Evolutionary conservation across 495 filamentous ascomycete species (phyloP), one percentile per base, ranked within the genome.

Genomic region (Lasiosphaeria ovina): DNA sequence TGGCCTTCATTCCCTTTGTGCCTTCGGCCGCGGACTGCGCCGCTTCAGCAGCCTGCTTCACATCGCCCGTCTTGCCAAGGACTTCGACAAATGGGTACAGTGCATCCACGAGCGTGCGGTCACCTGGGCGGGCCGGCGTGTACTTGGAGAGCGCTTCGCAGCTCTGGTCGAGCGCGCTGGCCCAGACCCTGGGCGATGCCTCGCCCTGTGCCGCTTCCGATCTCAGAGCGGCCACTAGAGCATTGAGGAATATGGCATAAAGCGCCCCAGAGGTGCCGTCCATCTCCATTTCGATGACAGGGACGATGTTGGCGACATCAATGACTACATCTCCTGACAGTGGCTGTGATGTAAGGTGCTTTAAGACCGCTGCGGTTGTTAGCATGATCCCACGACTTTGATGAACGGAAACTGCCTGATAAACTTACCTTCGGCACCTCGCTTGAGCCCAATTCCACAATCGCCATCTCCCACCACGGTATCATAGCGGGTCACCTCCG

Each of bases 401-500:
- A 17, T n/a, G 33, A 0, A 8, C 44, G 12, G 34, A 51, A 48
- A 32, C 38, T 3, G 14, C 34, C 6, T 47, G 12, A 72, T 24
- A 24, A 24, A 2, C 81, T 68, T 66, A 86, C 85, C 80, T 80
- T 97, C 91, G 36, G 94, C 94, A 31, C 94, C 94, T 55, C 92
- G 84, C 77, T 91, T 91, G 44, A 98, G 78, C 0, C 92, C 92
- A 35, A 92, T 87, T 1, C 94, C 94, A 72, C 94, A 98, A 76
- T 98, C 94, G 47, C 94, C 94, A 71, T 98, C 94, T 52, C 94
- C 94, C 53, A 97, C 92, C 33, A 96, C 83, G 1, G 91, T 95
- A 69, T 98, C 94, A 70, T 87, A 97, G 57, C 81, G 86, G 7
- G 95, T 97, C 34, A 98, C 83, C 57, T 92, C 85, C 4, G 89